Percentiles rank a stretch among this genome's conserved stretches.
Conservation (phyloP, 352 stramenopile species). For the Peronospora tabacina region DNA sequence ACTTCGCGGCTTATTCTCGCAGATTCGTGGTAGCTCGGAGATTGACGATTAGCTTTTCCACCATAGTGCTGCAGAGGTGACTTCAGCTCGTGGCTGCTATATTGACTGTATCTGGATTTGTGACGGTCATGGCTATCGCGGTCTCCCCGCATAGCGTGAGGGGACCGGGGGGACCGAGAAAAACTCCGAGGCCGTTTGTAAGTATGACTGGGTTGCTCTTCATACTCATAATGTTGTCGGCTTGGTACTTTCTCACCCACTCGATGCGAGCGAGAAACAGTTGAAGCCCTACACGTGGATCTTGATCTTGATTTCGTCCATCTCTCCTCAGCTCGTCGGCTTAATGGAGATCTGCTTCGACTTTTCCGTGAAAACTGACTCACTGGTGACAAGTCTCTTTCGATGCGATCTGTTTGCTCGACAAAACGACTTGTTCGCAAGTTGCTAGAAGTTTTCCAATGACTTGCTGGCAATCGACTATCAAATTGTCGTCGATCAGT, state of each 20-base stretch:
- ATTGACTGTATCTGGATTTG: background rate
- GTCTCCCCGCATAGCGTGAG: background rate
- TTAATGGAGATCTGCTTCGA: slow-evolving; percentile 15
- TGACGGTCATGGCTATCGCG: background rate
- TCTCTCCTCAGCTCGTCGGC: slow-evolving; percentile 2
- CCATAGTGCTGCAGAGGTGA: background rate
- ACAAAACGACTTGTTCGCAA: background rate
- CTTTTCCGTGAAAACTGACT: slow-evolving; percentile 10
- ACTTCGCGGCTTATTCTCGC: background rate
- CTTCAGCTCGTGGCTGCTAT: background rate
- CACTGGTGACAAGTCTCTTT: background rate
- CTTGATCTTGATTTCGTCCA: slow-evolving; percentile 8
- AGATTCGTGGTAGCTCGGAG: background rate
- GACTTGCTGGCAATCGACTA: background rate
- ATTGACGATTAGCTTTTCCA: background rate
- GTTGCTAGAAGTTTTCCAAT: slow-evolving; percentile 2
- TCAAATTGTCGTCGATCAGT: background rate
- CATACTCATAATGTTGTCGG: slow-evolving; percentile 2
- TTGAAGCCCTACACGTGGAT: slow-evolving; percentile 4
- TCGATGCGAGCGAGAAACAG: background rate
- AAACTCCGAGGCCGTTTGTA: slow-evolving; percentile 10
- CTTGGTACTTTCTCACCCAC: background rate
- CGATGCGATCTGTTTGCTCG: background rate
- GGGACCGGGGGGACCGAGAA: background rate
- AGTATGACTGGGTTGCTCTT: background rate